A percentile compares a stretch with the other conserved stretches of the same genome.
Evolutionary conservation across 2,329 filamentous ascomycete genomes (phyloP).

Genomic region (Apiospora rasikravindrae): DNA sequence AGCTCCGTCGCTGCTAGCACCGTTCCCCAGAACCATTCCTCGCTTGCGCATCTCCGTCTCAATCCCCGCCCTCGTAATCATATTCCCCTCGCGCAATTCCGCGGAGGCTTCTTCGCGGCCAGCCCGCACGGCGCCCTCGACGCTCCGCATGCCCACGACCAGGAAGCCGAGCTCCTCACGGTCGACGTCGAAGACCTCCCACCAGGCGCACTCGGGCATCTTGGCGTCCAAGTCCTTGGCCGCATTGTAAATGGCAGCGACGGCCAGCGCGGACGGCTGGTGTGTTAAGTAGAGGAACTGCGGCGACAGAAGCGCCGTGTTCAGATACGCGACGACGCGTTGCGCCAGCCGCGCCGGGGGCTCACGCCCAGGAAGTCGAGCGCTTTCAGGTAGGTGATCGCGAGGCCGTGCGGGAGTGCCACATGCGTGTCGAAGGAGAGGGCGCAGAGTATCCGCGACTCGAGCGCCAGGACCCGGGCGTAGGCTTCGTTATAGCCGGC

Average conservation of each 20-base stretch:
- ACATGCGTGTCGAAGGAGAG: slow-evolving; percentile 86
- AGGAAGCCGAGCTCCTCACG: slow-evolving; percentile 93
- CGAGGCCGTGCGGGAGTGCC: slow-evolving; percentile 82
- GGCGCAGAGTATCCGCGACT: slow-evolving; percentile 76
- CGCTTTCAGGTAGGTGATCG: slow-evolving; percentile 90
- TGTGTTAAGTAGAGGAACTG: slow-evolving; percentile 92
- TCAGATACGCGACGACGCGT: slow-evolving; percentile 78
- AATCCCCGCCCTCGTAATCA: slow-evolving; percentile 64
- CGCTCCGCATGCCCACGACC: slow-evolving; percentile 82
- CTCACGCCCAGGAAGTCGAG: slow-evolving; percentile 67
- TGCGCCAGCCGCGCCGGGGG: slow-evolving; percentile 59
- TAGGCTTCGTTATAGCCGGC: slow-evolving; percentile 71
- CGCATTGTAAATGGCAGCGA: slow-evolving; percentile 89
- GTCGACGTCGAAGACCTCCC: slow-evolving; percentile 97
- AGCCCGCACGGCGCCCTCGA: slow-evolving; percentile 70
- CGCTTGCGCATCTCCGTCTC: slow-evolving; percentile 64
- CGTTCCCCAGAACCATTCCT: slow-evolving; percentile 43
- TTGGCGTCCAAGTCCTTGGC: slow-evolving; percentile 77
- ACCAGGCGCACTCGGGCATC: slow-evolving; percentile 87
- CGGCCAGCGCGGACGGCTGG: slow-evolving; percentile 84
- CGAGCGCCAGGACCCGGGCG: slow-evolving; percentile 70
- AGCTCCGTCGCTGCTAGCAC: not conserved
- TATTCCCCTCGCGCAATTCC: slow-evolving; percentile 47
- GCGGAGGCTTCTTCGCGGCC: slow-evolving; percentile 61
- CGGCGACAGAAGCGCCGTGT: slow-evolving; percentile 82